Conservation (phyloP, 371 early-diverging fungal genomes). For the Saksenaea vasiformis region DNA sequence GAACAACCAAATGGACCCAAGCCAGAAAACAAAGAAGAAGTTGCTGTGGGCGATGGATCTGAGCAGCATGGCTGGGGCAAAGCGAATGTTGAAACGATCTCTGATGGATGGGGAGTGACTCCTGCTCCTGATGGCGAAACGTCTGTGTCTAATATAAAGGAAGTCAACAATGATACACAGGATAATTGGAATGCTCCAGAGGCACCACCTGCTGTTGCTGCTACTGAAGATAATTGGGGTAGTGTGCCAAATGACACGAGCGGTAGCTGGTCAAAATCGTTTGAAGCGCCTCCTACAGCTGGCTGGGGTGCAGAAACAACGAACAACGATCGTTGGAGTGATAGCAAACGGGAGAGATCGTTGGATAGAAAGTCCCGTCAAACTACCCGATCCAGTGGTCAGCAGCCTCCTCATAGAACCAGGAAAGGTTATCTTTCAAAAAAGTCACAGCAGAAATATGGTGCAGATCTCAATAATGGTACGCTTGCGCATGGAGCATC, state of each 20-base stretch:
- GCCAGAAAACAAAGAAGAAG: too few species aligned
- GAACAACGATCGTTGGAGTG: background rate
- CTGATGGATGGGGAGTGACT: too few species aligned
- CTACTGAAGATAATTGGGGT: background rate
- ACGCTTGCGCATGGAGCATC: background rate
- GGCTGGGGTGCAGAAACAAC: background rate
- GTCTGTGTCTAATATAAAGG: background rate
- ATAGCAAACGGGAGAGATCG: background rate
- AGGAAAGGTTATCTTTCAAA: background rate
- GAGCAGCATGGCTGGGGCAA: too few species aligned
- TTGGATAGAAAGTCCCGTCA: background rate
- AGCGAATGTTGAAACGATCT: too few species aligned
- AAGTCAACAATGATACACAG: background rate
- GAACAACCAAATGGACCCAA: too few species aligned
- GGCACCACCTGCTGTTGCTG: background rate
- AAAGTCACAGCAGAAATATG: background rate
- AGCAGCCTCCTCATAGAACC: background rate
- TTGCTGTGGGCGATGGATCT: too few species aligned
- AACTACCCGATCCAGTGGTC: background rate
- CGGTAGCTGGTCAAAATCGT: background rate
- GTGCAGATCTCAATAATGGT: background rate
- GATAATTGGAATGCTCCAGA: background rate
- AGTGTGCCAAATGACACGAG: background rate
- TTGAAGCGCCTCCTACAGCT: constrained; percentile 1
- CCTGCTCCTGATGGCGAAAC: background rate